phyloP scores from a whole-genome alignment of 345 rosid genomes.

The Xanthoceras sorbifolium region DNA sequence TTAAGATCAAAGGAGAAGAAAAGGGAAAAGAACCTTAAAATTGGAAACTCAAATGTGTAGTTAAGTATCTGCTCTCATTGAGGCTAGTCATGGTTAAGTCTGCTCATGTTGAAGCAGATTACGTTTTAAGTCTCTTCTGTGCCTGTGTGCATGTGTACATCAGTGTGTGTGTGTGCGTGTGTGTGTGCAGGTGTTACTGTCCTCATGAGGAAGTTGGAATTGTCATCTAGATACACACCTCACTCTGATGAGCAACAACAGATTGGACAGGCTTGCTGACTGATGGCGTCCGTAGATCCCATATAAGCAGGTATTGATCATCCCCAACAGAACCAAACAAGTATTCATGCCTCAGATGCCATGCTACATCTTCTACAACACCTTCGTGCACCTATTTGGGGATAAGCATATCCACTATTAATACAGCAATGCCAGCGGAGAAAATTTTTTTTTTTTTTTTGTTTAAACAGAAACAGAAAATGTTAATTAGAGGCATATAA shows the following conservation, averaged over 20 bases:
- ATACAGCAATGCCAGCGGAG: not conserved
- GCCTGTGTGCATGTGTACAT: too few relatives aligned
- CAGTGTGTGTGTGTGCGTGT: not conserved
- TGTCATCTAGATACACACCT: constrained; percentile 46
- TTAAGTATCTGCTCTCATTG: not conserved
- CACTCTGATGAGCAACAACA: constrained; percentile 94
- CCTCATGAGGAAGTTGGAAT: not conserved
- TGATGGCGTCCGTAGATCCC: constrained; percentile 89
- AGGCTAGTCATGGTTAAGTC: not conserved
- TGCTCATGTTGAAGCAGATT: not conserved
- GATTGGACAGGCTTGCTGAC: constrained; percentile 76
- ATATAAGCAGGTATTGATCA: constrained; percentile 85
- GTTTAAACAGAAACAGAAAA: too few relatives aligned
- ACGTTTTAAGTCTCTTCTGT: not conserved
- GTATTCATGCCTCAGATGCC: constrained; percentile 97
- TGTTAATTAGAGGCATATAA: not conserved
- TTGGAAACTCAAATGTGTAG: not conserved
- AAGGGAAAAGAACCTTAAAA: not conserved
- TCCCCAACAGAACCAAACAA: constrained; percentile 99
- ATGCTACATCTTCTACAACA: constrained; percentile 98
- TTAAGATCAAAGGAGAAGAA: not conserved
- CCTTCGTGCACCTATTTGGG: constrained; percentile 87
- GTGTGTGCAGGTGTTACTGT: not conserved
- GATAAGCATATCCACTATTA: constrained; percentile 6
- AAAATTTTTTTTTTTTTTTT: too few relatives aligned